Evolutionary conservation across 2,329 filamentous ascomycete species (phyloP).

Genomic region (Claviceps purpurea): DNA sequence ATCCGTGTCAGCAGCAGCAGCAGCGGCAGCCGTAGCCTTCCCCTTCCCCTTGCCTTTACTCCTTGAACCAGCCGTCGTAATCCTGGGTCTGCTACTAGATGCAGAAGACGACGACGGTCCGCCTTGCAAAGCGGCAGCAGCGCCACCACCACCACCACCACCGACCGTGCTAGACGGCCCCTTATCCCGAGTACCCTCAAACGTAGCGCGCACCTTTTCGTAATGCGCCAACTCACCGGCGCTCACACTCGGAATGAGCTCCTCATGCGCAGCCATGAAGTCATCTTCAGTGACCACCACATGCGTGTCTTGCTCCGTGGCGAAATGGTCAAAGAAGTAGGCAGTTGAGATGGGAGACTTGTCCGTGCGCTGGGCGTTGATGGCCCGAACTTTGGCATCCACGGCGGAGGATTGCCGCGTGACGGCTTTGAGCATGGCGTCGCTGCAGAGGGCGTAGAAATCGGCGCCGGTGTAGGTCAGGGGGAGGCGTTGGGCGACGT

Average conservation of each 20-base stretch:
- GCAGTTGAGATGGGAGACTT: slow-evolving; percentile 57
- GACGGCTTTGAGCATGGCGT: slow-evolving; percentile 97
- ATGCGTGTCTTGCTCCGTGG: slow-evolving; percentile 65
- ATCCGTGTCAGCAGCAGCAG: slow-evolving; percentile 10
- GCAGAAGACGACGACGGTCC: slow-evolving; percentile 16
- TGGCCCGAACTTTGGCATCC: slow-evolving; percentile 63
- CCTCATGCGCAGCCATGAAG: slow-evolving; percentile 66
- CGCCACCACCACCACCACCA: background rate
- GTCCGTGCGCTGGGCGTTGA: slow-evolving; percentile 40
- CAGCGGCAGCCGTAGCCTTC: slow-evolving; percentile 16
- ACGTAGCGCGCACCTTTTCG: slow-evolving; percentile 65
- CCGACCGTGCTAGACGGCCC: background rate
- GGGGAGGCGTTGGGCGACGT: slow-evolving; percentile 65
- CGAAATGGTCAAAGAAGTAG: slow-evolving; percentile 91
- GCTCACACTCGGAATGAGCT: slow-evolving; percentile 88
- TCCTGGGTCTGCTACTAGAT: slow-evolving; percentile 10
- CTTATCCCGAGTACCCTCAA: slow-evolving; percentile 48
- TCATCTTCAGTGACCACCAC: slow-evolving; percentile 85
- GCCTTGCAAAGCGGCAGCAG: background rate
- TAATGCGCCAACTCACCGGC: slow-evolving; percentile 87
- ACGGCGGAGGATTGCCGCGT: slow-evolving; percentile 77
- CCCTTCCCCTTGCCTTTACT: slow-evolving; percentile 27
- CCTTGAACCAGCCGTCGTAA: slow-evolving; percentile 18
- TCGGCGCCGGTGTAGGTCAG: slow-evolving; percentile 97
- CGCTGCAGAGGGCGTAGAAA: slow-evolving; percentile 91